phyloP scores from a whole-genome alignment of 2,329 filamentous ascomycete genomes.

The Diaporthe ampelina region DNA sequence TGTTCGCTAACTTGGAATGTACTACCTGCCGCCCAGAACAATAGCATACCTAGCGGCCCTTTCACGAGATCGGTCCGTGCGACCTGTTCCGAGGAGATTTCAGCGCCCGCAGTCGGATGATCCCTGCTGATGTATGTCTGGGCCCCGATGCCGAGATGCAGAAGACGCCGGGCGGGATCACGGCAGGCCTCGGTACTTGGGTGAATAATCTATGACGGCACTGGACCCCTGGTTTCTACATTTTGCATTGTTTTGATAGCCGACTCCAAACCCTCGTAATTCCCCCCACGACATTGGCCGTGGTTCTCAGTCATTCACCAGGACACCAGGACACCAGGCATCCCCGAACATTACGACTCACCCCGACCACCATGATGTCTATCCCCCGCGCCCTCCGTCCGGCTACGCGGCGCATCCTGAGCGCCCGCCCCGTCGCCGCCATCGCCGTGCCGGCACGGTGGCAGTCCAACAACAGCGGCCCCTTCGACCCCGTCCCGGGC shows the following conservation, averaged over 20 bases:
- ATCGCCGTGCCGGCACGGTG: slow-evolving; percentile 33
- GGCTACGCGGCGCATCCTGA: slow-evolving; percentile 43
- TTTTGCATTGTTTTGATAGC: not conserved
- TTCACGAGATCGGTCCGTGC: slow-evolving; percentile 17
- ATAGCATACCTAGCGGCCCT: not conserved
- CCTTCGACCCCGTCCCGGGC: slow-evolving; percentile 48
- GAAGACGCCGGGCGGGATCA: slow-evolving; percentile 32
- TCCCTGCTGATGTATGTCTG: slow-evolving; percentile 31
- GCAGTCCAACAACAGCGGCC: slow-evolving; percentile 41
- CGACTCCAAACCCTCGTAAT: not conserved
- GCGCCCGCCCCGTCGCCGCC: slow-evolving; percentile 34
- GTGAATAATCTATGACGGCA: slow-evolving; percentile 41
- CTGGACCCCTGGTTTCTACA: slow-evolving; percentile 1
- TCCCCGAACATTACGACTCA: not conserved
- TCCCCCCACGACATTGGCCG: not conserved
- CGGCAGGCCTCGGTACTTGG: slow-evolving; percentile 34
- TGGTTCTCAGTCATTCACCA: not conserved
- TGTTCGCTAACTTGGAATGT: not conserved
- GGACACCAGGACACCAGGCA: not conserved
- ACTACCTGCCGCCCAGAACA: not conserved
- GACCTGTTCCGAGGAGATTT: not conserved
- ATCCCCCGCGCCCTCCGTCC: slow-evolving; percentile 39
- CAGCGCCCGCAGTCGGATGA: not conserved
- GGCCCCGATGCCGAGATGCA: slow-evolving; percentile 40
- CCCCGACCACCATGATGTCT: slow-evolving; percentile 24